Evolutionary conservation across 495 filamentous ascomycete genomes (phyloP).

Genomic region (Neurospora tetraspora): DNA sequence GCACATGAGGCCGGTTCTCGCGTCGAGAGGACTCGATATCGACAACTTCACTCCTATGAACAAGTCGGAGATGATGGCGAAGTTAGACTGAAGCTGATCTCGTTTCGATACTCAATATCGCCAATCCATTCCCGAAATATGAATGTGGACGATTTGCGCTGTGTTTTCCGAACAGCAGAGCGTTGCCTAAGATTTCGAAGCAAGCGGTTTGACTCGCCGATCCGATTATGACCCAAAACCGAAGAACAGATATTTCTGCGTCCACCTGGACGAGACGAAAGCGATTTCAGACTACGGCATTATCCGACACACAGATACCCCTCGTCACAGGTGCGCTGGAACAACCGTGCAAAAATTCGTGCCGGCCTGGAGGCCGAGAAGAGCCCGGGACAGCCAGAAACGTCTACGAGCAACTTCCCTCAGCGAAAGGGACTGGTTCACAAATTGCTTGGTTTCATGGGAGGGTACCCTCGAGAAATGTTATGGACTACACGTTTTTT

Average conservation of each 20-base stretch:
- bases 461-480: conserved; percentile 16
- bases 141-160: conserved; percentile 12
- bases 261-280: not conserved
- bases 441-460: conserved; percentile 15
- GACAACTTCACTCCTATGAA: conserved; percentile 85
- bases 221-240: conserved; percentile 17
- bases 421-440: conserved; percentile 5
- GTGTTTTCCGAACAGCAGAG: conserved; percentile 18
- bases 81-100: conserved; percentile 65
- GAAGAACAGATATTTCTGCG: not conserved
- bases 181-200: conserved; percentile 15
- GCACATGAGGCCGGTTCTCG: conserved; percentile 65
- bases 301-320: conserved; percentile 7
- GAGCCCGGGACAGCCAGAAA: conserved; percentile 1
- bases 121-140: conserved; percentile 5
- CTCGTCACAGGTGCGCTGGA: conserved; percentile 9
- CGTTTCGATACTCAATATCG: conserved; percentile 3
- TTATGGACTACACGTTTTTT: conserved; percentile 20
- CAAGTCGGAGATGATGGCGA: conserved; percentile 94
- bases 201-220: conserved; percentile 15
- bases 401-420: conserved; percentile 8
- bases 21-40: conserved; percentile 74
- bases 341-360: conserved; percentile 5
- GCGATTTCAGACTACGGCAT: not conserved
- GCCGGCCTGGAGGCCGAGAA: not conserved